Evolutionary conservation across 164 flowering plant genomes (phyloP).

Genomic region (Taxillus chinensis): DNA sequence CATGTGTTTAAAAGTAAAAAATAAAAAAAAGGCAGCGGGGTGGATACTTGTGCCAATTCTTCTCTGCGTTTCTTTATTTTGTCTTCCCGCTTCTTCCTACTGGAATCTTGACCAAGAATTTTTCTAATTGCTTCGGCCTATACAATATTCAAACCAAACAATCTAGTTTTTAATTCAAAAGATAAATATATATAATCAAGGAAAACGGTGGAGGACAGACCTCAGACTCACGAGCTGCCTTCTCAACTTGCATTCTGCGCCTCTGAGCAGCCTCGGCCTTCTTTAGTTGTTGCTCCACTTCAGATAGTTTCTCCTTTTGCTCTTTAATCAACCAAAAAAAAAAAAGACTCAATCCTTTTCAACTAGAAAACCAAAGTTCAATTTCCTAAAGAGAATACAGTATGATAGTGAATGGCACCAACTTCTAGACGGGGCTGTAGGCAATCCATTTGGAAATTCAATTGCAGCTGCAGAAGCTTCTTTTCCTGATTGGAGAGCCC

Average conservation of each 20-base stretch:
- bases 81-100: constrained; percentile 79
- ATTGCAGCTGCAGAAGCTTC: constrained; percentile 39
- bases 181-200: neutral
- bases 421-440: constrained; percentile 87
- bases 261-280: constrained; percentile 96
- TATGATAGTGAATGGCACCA: constrained; percentile 14
- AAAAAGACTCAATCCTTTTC: neutral
- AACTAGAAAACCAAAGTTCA: constrained; percentile 4
- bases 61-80: constrained; percentile 75
- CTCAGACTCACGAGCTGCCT: constrained; percentile 85
- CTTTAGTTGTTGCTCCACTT: constrained; percentile 82
- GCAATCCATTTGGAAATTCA: constrained; percentile 91
- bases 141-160: constrained; percentile 13
- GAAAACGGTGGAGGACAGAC: constrained; percentile 22
- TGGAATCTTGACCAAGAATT: constrained; percentile 93
- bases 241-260: constrained; percentile 84
- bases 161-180: neutral
- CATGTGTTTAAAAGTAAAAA: no score
- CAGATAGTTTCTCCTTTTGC: constrained; percentile 90
- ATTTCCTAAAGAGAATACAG: neutral
- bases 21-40: no score
- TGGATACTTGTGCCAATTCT: constrained; percentile 77
- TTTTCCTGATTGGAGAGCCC: constrained; percentile 86
- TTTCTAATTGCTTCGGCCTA: constrained; percentile 94
- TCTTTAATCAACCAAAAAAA: constrained; percentile 29